Evolutionary conservation across 2,329 filamentous ascomycete species (phyloP).

Genomic region (Purpureocillium lavendulum): DNA sequence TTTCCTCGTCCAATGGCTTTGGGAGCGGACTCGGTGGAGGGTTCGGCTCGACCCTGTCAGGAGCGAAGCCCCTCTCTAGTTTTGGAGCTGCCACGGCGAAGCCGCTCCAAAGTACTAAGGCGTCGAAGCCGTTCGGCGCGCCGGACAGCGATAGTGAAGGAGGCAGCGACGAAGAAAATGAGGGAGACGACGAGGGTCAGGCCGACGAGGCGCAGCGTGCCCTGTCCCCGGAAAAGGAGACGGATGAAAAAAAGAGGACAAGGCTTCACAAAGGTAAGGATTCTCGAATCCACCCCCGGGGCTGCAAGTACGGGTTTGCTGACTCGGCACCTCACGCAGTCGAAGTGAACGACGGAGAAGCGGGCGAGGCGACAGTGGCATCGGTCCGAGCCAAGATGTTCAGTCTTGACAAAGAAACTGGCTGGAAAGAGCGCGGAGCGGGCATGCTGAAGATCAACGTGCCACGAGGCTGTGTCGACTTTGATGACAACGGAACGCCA

Average conservation of each 20-base stretch:
- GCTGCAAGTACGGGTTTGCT: background rate
- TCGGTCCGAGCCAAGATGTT: conserved; percentile 78
- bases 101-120: conserved; percentile 47
- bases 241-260: conserved; percentile 56
- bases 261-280: conserved; percentile 62
- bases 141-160: conserved; percentile 57
- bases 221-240: conserved; percentile 42
- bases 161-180: conserved; percentile 25
- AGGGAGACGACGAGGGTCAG: conserved; percentile 31
- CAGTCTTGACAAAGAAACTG: conserved; percentile 60
- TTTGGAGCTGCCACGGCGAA: conserved; percentile 58
- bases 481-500: conserved; percentile 42
- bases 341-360: conserved; percentile 75
- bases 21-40: conserved; percentile 28
- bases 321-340: conserved; percentile 31
- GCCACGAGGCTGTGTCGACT: conserved; percentile 46
- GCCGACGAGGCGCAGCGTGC: conserved; percentile 37
- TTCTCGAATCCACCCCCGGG: background rate
- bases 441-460: conserved; percentile 83
- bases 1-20: conserved; percentile 40
- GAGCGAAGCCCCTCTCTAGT: conserved; percentile 44
- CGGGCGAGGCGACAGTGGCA: conserved; percentile 68
- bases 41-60: conserved; percentile 27
- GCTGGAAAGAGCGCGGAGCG: conserved; percentile 84
- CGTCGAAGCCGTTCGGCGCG: conserved; percentile 68